These are phyloP conservation scores for Sechiopsis laciniata DNA, from an alignment of 306 rosid species.

Conservation along the genomic window DNA sequence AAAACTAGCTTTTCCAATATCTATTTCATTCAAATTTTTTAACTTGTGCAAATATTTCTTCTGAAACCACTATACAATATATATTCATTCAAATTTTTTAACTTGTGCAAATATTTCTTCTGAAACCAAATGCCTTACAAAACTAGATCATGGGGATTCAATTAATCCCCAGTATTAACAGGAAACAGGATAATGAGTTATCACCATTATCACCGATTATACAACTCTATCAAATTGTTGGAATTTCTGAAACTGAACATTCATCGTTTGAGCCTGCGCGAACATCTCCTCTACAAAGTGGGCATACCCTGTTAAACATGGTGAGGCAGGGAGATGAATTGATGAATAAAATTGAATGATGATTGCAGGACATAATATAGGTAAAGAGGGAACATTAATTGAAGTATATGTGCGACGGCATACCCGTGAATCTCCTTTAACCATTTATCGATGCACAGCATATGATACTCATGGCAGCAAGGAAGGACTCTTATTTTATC, in stretches of 20 bases:
- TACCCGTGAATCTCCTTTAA: conserved; percentile 97
- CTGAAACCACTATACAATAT: conserved; percentile 11
- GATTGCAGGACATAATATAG: neutral
- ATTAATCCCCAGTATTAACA: conserved; percentile 20
- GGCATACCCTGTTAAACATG: conserved; percentile 66
- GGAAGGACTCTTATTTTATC: conserved; percentile 93
- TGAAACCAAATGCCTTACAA: conserved; percentile 4
- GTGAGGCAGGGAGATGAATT: neutral
- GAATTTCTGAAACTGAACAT: conserved; percentile 32
- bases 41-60: neutral
- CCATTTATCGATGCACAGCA: conserved; percentile 93
- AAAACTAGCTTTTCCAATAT: conserved; percentile 2
- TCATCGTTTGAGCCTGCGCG: conserved; percentile 50
- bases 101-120: conserved; percentile 3
- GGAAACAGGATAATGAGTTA: neutral
- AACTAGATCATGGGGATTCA: conserved; percentile 14
- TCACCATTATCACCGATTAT: conserved; percentile 10
- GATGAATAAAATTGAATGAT: neutral
- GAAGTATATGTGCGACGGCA: conserved; percentile 6
- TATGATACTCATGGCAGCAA: conserved; percentile 85
- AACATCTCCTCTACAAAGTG: conserved; percentile 92
- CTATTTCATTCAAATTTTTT: neutral
- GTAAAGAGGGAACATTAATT: neutral
- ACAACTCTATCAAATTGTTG: conserved; percentile 36
- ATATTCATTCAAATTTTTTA: neutral